Conservation (phyloP, 2,329 filamentous ascomycete species). For the Chaetomium olivaceum region DNA sequence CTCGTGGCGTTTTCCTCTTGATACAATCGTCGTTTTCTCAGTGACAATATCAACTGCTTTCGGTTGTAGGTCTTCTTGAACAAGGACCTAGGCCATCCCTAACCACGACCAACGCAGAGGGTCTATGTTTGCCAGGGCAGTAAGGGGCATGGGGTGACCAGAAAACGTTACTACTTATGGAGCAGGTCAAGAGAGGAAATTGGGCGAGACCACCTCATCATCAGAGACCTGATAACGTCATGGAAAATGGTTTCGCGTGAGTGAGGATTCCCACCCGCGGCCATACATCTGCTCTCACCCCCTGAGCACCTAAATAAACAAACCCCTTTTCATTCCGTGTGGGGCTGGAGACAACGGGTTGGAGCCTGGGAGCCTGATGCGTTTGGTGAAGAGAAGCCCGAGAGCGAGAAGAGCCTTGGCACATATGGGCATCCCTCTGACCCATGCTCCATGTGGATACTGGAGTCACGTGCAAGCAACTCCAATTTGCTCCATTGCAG, state of each 20-base stretch:
- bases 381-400: no score
- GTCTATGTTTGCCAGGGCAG: no score
- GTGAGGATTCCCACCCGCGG: no score
- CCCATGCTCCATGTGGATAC: neutral
- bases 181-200: no score
- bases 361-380: neutral
- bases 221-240: no score
- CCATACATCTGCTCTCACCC: neutral
- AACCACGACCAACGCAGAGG: neutral
- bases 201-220: no score
- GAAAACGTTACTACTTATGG: no score
- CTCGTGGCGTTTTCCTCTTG: no score
- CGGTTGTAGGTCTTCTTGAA: neutral
- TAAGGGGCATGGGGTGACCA: no score
- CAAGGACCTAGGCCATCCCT: neutral
- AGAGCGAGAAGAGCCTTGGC: neutral
- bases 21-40: no score
- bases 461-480: conserved; percentile 4
- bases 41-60: neutral
- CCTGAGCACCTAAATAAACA: neutral
- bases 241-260: no score
- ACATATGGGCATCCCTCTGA: no score
- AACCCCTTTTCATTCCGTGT: neutral
- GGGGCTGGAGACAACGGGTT: neutral
- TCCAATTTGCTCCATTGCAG: neutral